phyloP scores from a whole-genome alignment of 305 asterid genomes.

The Andrographis paniculata region DNA sequence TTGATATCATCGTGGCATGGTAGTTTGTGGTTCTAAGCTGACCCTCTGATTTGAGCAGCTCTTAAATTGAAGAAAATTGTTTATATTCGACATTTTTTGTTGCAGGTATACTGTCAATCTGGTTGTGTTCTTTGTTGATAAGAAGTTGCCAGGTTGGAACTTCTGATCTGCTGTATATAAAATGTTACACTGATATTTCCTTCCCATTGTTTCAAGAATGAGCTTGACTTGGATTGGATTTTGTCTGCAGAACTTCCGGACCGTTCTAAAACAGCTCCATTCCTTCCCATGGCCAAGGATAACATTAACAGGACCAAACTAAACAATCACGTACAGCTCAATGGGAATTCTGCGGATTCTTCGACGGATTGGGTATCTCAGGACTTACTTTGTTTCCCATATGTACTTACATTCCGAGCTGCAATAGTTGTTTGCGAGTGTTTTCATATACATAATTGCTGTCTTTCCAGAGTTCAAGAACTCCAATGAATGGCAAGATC shows the following conservation, averaged over 20 bases:
- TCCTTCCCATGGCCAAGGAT: slow-evolving; percentile 68
- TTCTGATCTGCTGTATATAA: too few relatives aligned
- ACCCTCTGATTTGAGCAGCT: background rate
- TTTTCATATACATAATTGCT: too few relatives aligned
- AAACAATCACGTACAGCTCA: slow-evolving; percentile 53
- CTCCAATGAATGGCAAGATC: slow-evolving; percentile 67
- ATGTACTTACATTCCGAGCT: too few relatives aligned
- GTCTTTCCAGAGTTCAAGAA: slow-evolving; percentile 48
- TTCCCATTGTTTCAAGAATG: background rate
- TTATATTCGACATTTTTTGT: too few relatives aligned
- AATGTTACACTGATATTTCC: too few relatives aligned
- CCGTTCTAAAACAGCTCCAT: slow-evolving; percentile 35
- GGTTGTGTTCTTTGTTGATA: slow-evolving; percentile 74
- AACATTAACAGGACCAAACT: slow-evolving; percentile 44
- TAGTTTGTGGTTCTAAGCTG: slow-evolving; percentile 21
- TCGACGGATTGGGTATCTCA: background rate
- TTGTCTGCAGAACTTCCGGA: slow-evolving; percentile 51
- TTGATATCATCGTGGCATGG: slow-evolving; percentile 92
- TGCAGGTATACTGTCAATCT: slow-evolving; percentile 87
- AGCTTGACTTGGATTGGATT: slow-evolving; percentile 14
- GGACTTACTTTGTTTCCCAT: too few relatives aligned
- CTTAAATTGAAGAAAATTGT: too few relatives aligned
- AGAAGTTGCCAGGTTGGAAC: slow-evolving; percentile 62
- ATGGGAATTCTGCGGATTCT: slow-evolving; percentile 53
- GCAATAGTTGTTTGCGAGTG: too few relatives aligned